Base-by-base conservation (phyloP, 176 grass and related monocot genomes). In the Areca catechu region DNA sequence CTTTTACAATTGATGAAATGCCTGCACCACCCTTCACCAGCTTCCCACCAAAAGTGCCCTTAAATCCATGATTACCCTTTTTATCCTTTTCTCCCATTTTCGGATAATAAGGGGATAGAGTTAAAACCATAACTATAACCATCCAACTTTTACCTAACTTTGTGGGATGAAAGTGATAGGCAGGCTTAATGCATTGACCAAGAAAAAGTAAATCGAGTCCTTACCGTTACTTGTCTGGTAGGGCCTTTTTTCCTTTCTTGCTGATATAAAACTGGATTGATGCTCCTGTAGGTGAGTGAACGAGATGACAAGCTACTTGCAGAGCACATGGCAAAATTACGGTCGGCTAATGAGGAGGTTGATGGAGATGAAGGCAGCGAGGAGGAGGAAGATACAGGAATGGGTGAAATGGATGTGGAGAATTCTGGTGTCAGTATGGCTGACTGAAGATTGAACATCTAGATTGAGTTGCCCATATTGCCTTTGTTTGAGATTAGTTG, bases 351-450 rank as follows among this genome's bases (percentile, higher is more conserved):
- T 3, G 75, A 80, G 0, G 92, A 96, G 77, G 75, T 96, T 27
- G 92, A 86, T 85, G 92, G 92, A 48, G 92, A 96, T 5, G 80
- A 71, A 61, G 92, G 81, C 22, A 90, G 80, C 20, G 92, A 88
- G 63, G 89, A 85, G n/a, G 88, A 91, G 69, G 91, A 96, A 82
- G 92, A 96, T 49, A 96, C 83, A 17, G 92, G 92, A 76, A 96
- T 96, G 92, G 92, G 92, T 0, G 80, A 90, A 10, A 37, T 76
- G 0, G 80, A 96, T 48, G 51, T 90, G n/a, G 70, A 75, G 0
- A 76, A 69, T 54, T 62, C 77, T 1, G 77, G 86, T 1, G 86
- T 89, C 59, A 51, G 66, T 16, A 74, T 68, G 4, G 75, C 73
- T 58, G 82, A 76, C 74, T 62, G 37, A 43, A 58, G 5, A 19